Percentiles rank a stretch among this genome's conserved stretches.
These are phyloP conservation scores for Closterium sp. DNA, from an alignment of 139 green algal genomes.

Conservation along the genomic window DNA sequence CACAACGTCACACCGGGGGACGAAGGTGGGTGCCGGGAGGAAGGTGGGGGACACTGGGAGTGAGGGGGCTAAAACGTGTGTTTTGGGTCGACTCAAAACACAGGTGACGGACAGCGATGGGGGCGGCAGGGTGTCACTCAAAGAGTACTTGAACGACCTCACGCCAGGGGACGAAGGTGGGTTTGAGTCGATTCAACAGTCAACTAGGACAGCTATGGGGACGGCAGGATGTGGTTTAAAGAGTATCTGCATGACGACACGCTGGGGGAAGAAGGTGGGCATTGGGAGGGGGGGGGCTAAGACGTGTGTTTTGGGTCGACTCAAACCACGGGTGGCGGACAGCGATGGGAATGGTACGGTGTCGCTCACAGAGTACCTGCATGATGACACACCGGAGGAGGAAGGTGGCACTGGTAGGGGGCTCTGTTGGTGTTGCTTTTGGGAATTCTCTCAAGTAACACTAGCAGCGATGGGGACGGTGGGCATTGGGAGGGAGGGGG, in stretches of 20 bases:
- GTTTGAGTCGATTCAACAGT: no score
- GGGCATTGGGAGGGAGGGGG: not conserved
- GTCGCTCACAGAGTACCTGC: constrained; percentile 23
- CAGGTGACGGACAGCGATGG: not conserved
- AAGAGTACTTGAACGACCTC: constrained; percentile 20
- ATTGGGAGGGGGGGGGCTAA: not conserved
- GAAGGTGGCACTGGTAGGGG: not conserved
- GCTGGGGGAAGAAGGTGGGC: constrained; percentile 11
- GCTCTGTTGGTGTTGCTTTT: no score
- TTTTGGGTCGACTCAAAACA: not conserved
- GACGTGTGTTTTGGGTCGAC: no score
- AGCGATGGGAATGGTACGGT: constrained; percentile 3
- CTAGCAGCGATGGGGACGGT: no score
- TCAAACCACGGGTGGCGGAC: not conserved
- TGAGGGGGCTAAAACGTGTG: no score
- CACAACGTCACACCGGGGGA: no score
- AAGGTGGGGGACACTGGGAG: no score
- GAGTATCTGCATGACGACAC: constrained; percentile 25
- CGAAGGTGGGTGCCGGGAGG: no score
- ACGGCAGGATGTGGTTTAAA: constrained; percentile 6
- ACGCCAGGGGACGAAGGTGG: constrained; percentile 15
- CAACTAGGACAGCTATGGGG: constrained; percentile 20
- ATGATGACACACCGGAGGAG: not conserved
- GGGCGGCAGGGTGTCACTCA: constrained; percentile 8
- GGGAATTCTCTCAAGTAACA: no score